Evolutionary conservation across 768 basidiomycete genomes (phyloP), one percentile per base, ranked within the genome.

Genomic region (Rubroboletus pulcherrimus): DNA sequence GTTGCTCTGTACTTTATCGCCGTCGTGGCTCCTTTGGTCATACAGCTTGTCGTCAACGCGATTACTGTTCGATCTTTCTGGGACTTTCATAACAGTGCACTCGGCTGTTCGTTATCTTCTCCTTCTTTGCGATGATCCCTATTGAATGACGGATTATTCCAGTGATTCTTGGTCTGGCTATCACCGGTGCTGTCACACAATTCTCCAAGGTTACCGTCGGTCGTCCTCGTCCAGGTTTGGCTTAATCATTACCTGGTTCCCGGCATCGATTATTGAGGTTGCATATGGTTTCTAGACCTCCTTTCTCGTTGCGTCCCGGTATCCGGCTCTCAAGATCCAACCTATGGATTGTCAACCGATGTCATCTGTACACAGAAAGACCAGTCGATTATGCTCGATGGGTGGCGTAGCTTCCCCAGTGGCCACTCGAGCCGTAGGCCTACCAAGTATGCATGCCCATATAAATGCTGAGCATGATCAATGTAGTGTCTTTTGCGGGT

Each of bases 361-460:
- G 78, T 81, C 6, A 85, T 96, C 51, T 99, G 97, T 71, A 91
- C 91, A 1, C 86, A 87, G 63, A 77, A 81, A 5, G 73, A 89
- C 59, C 62, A 68, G 17, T 59, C 66, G 8, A 78, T 86, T 29
- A 70, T 94, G 60, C 74, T 77, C 30, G 92, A 96, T 72, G 95
- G 94, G 1, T 98, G 92, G 76, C 82, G 90, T 62, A 94, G 92
- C 66, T 97, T 98, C 71, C 89, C 88, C 14, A 92, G 90, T 51
- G 95, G 95, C 1, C 94, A 97, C 72, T 87, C 92, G 4, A 93
- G 91, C 62, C 57, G 93, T 94, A 72, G 48, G 87, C 74, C 44
- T 14, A 17, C 26, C 42, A 37, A 30, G 41, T 34, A 7, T 24
- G 17, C 5, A 30, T 42, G 0, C 15, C 26, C 12, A 5, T 24